Conservation (phyloP, 805 yeast species). For the Priceomyces medius region DNA sequence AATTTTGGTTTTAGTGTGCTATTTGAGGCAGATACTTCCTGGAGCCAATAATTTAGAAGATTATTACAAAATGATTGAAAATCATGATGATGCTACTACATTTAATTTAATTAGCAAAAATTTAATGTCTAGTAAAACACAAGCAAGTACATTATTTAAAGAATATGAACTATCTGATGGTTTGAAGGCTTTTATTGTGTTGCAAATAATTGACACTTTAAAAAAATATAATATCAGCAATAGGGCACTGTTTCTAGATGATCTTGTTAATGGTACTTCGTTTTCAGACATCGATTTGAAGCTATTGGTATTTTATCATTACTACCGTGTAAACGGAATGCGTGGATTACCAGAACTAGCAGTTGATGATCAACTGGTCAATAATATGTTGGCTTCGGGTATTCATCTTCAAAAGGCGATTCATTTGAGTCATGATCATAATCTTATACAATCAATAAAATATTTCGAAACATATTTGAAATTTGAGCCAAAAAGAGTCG, state of each 20-base stretch:
- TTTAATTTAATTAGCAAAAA: conserved; percentile 13
- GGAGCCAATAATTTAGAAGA: background rate
- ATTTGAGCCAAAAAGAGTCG: conserved; percentile 1
- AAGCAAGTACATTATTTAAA: conserved; percentile 8
- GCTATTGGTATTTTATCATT: conserved; percentile 15
- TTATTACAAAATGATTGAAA: background rate
- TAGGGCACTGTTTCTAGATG: conserved; percentile 17
- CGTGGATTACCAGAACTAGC: conserved; percentile 8
- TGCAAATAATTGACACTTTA: conserved; percentile 17
- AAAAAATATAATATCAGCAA: conserved; percentile 18
- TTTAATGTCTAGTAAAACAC: conserved; percentile 6
- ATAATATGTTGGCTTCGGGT: conserved; percentile 18
- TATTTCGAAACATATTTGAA: conserved; percentile 15
- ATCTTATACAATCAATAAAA: conserved; percentile 15
- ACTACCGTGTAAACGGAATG: conserved; percentile 21
- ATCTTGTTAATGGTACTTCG: conserved; percentile 13
- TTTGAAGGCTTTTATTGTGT: conserved; percentile 14
- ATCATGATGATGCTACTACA: conserved; percentile 18
- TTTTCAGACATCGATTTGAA: conserved; percentile 13
- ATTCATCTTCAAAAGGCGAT: conserved; percentile 21
- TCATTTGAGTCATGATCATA: conserved; percentile 22
- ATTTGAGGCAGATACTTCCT: conserved; percentile 6
- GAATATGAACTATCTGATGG: conserved; percentile 11
- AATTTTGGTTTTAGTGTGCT: conserved; percentile 2
- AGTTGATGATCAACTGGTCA: conserved; percentile 6